phyloP scores from a whole-genome alignment of 2,329 filamentous ascomycete species.

The Fusarium xyrophilum region DNA sequence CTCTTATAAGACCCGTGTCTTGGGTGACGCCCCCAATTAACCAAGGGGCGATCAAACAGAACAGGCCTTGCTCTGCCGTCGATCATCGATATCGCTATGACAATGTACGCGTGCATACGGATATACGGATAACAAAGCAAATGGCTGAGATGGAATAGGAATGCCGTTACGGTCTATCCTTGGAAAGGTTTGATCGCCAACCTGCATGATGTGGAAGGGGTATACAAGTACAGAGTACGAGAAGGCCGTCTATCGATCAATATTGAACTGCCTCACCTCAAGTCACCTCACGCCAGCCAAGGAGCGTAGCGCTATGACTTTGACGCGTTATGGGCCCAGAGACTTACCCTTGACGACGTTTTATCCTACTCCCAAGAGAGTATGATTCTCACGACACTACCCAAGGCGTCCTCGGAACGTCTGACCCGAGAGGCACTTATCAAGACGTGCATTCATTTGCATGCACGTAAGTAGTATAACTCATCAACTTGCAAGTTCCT shows the following conservation, averaged over 20 bases:
- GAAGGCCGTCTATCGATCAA: neutral
- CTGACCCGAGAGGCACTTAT: constrained; percentile 1
- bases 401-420: neutral
- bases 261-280: neutral
- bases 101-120: neutral
- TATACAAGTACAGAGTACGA: neutral
- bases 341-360: neutral
- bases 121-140: neutral
- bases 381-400: neutral
- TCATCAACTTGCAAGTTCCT: neutral
- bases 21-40: neutral
- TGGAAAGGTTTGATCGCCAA: constrained; percentile 8
- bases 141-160: neutral
- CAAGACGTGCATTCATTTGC: neutral
- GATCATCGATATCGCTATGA: neutral
- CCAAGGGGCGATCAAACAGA: neutral
- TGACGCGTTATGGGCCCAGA: neutral
- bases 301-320: constrained; percentile 15
- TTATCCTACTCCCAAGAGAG: neutral
- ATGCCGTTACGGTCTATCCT: neutral
- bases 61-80: neutral
- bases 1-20: neutral
- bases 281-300: neutral
- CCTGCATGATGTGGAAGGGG: constrained; percentile 13
- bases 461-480: constrained; percentile 12